Base-by-base conservation (phyloP, 805 yeast species). In the Yamadazyma akitaensis region DNA sequence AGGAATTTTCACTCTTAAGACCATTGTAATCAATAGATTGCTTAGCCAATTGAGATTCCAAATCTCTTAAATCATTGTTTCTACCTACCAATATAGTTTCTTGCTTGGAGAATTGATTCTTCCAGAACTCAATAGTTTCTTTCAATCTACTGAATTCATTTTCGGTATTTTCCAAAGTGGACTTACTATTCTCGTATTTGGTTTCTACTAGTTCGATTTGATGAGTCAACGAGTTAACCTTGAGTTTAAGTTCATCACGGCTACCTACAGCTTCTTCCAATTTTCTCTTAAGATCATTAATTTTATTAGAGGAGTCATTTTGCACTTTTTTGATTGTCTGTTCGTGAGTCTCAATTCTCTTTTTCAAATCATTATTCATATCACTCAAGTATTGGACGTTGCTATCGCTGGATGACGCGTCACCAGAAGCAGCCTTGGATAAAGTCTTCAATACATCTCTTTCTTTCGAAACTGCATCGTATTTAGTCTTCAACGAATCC, bases 401-500 rank as follows among this genome's bases (percentile, higher is more conserved):
- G 3, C 39, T 18, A 13, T 40, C 31, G 10, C 19, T 19, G 17
- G 28, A 24, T 2, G 33, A 26, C 13, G 33, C 14, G 31, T 47
- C 42, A 36, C 50, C 43, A 25, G 51, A 24, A 35, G 25, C 35
- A 8, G 37, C 31, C 14, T 24, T 13, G 2, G 42, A 43, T 17
- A 56, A 44, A 3, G 55, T 38, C 58, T 81, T 74, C 55, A 83
- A 75, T 67, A 82, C 79, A 54, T 90, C 95, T 46, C 90, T 77
- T 61, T 88, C 95, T 50, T 81, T 76, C 3, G 75, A 66, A 2
- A 80, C 72, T 1, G 84, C 75, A 10, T 72, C 77, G 37, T 82
- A 61, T 58, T 79, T 80, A 2, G 73, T 58, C 51, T 78, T 79
- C 9, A 80, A 58, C 14, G 75, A 67, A 17, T 73, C 70, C 33